Base-by-base conservation (phyloP, 2,329 filamentous ascomycete species). In the Clathrospora elynae region DNA sequence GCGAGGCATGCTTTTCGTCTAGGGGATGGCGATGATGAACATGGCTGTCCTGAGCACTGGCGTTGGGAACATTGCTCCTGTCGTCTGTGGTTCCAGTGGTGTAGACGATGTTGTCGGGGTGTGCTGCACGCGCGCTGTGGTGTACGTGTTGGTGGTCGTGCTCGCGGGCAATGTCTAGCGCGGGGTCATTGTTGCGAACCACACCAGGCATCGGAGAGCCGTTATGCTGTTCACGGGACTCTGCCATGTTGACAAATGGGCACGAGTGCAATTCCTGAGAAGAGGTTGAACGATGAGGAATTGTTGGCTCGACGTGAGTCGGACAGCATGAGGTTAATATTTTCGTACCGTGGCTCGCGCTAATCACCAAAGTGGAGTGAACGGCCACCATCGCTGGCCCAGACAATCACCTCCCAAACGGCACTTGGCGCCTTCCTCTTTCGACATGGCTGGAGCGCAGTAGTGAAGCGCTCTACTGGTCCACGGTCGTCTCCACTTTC, bases 1-100 rank as follows among this genome's bases (percentile, higher is more conserved):
- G 55, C 9, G 57, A 51, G 32, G 46, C 44, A 33, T 49, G 51
- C 26, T 49, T 49, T 36, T 59, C 55, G 35, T 67, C 64, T 18
- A 16, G 20, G 18, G 56, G 43, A 29, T 62, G 52, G 12, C 66
- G 64, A 31, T 67, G 59, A 36, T 74, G 71, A 13, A 67, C 56
- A n/a, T 54, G 59, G 53, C 74, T 71, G 53, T 76, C 74, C 31
- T 48, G 57, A 14, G 49, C 49, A 34, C 74, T 69, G 4, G 72
- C 68, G 28, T 65, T 49, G 10, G 66, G 61, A 18, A 71, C 62
- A 10, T 60, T 56, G 42, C 55, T 54, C 35, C 59, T 61, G 35
- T 72, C 69, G 20, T 55, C 43, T 7, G 69, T 71, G 13, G 68
- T 71, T 31, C 68, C 68, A 2, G 55, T 51, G 10, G 66, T 59